Percentiles rank a stretch among this genome's conserved stretches.
Conservation (phyloP, 2,329 filamentous ascomycete genomes). For the Aspergillus piperis region DNA sequence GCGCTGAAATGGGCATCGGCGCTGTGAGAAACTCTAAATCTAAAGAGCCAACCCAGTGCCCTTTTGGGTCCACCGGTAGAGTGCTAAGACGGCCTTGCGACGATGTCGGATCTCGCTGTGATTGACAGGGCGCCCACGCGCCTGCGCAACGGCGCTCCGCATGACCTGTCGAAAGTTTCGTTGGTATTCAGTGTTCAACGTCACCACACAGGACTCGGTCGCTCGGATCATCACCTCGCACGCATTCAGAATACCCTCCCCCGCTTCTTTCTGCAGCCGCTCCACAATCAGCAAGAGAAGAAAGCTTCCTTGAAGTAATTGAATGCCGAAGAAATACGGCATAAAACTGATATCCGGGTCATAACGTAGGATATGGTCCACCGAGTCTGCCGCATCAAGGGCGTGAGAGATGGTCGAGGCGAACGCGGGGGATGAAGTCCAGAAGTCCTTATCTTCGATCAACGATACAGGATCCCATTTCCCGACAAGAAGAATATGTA, state of each 20-base stretch:
- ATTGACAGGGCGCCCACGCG: conserved; percentile 81
- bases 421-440: conserved; percentile 88
- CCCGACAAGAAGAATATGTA: conserved; percentile 87
- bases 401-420: conserved; percentile 85
- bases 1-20: neutral
- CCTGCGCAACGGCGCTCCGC: conserved; percentile 85
- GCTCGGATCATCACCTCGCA: conserved; percentile 91
- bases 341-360: conserved; percentile 93
- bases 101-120: conserved; percentile 81
- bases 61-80: conserved; percentile 91
- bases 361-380: conserved; percentile 82
- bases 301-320: conserved; percentile 87
- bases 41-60: conserved; percentile 74
- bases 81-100: conserved; percentile 75
- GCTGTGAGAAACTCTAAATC: conserved; percentile 2
- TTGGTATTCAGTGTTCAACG: conserved; percentile 91
- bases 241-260: conserved; percentile 80
- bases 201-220: conserved; percentile 90
- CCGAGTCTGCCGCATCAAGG: conserved; percentile 83
- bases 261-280: conserved; percentile 81
- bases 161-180: conserved; percentile 94
- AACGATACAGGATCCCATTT: conserved; percentile 95
- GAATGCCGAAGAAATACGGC: conserved; percentile 96
- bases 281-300: conserved; percentile 84
- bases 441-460: conserved; percentile 90